Percentiles rank a stretch among this genome's conserved stretches.
These are phyloP conservation scores for Cyberlindnera veronae DNA, from an alignment of 805 yeast genomes.

Conservation along the genomic window DNA sequence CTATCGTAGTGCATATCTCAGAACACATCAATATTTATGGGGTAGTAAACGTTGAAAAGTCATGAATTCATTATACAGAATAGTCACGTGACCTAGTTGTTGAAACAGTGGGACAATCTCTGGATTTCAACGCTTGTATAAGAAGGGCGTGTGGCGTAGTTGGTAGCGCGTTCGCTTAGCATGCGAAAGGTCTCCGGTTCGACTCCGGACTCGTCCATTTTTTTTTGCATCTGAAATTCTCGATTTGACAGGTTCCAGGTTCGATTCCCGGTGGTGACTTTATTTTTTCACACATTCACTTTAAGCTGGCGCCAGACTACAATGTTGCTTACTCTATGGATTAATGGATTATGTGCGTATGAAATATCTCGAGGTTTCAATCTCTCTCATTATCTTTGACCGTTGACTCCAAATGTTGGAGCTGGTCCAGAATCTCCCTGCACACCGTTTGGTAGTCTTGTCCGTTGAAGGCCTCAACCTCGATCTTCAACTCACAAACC, in stretches of 20 bases:
- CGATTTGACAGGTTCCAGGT: background rate
- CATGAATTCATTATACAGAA: background rate
- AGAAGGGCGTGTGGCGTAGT: constrained; percentile 77
- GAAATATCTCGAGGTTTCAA: constrained; percentile 3
- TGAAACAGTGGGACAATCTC: background rate
- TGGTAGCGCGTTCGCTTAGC: constrained; percentile 82
- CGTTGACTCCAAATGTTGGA: constrained; percentile 39
- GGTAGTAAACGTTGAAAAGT: too few species aligned
- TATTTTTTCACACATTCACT: too few species aligned
- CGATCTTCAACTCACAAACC: constrained; percentile 47
- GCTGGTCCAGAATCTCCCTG: constrained; percentile 45
- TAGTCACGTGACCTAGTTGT: background rate
- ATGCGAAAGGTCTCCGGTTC: constrained; percentile 79
- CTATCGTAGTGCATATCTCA: too few species aligned
- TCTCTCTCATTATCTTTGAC: constrained; percentile 35
- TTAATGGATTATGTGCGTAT: too few species aligned
- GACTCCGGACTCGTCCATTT: constrained; percentile 71
- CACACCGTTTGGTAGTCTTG: constrained; percentile 43
- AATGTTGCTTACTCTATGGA: too few species aligned
- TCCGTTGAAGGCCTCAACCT: constrained; percentile 41
- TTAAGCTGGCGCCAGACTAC: too few species aligned
- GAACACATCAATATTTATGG: too few species aligned
- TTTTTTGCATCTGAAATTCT: constrained; percentile 27
- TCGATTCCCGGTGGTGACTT: too few species aligned
- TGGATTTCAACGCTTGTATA: background rate